Base-by-base conservation (phyloP, 1,284 basidiomycete genomes). In the Cerrena zonata region DNA sequence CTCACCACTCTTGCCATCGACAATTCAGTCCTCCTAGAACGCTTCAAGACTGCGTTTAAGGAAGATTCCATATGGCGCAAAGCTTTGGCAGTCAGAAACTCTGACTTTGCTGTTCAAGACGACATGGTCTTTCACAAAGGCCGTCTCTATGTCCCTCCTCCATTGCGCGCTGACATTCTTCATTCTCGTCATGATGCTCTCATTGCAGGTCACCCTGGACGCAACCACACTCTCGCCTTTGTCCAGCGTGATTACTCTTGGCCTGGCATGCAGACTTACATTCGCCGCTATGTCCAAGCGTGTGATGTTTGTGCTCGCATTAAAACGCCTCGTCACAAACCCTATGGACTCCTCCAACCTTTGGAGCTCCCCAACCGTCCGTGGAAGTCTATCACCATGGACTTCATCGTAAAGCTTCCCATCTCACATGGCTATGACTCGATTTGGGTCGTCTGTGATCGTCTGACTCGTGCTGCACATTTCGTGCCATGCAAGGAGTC, bases 231-330 rank as follows among this genome's bases (percentile, higher is more conserved):
- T 2, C 47, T 30, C 12, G 63, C 72, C 50, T 50, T 73, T 0
- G 55, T 76, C 1, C 48, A 54, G 2, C 24, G 60, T 1, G 60
- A 70, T 45, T 78, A 71, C 52, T 75, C 65, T 65, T 80, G 78
- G 77, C 74, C 71, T 1, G 18, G 53, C 1, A 60, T 79, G 19
- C 45, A 51, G 0, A 50, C 48, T 0, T 62, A 67, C 37, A 54
- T 70, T 0, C 42, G 38, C 0, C 43, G 54, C 0, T 79, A 78
- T 51, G 60, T 73, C 0, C 46, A 58, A 2, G 62, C 63, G 0
- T 79, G 77, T 51, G 53, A 63, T 1, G 57, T 48, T 0, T 79
- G 77, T 49, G 68, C 71, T 47, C 23, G 54, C 0, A 66, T 61
- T 0, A 78, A 77, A 49, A 19, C 51, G 24, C 5, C 51, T 44